These are phyloP conservation scores for Saprolegnia parasitica DNA, from an alignment of 352 stramenopile genomes.

Conservation along the genomic window DNA sequence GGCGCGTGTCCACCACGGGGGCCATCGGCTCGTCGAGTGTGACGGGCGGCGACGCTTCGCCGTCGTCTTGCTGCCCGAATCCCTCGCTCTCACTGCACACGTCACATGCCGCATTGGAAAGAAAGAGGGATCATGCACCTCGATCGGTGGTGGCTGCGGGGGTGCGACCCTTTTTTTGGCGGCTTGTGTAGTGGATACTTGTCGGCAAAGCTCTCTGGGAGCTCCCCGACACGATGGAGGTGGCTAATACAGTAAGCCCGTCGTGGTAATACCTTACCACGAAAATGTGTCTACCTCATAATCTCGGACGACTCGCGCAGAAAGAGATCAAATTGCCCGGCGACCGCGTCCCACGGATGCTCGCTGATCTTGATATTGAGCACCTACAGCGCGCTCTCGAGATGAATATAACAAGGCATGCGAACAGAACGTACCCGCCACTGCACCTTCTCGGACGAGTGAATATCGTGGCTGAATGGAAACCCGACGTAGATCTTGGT, in stretches of 20 bases:
- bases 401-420: not conserved
- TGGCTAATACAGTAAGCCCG: not conserved
- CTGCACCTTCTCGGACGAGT: constrained; percentile 82
- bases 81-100: constrained; percentile 29
- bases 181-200: constrained; percentile 61
- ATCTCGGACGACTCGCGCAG: constrained; percentile 62
- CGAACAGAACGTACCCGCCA: constrained; percentile 49
- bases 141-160: not conserved
- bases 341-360: constrained; percentile 45
- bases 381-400: constrained; percentile 34
- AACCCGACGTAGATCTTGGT: constrained; percentile 79
- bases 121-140: too few relatives aligned
- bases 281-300: constrained; percentile 49
- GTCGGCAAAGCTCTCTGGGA: constrained; percentile 53
- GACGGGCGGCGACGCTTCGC: not conserved
- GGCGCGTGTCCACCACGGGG: not conserved
- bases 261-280: too few relatives aligned
- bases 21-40: not conserved
- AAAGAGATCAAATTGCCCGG: constrained; percentile 62
- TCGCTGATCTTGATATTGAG: constrained; percentile 57
- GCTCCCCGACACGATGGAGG: constrained; percentile 41
- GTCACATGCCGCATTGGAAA: too few relatives aligned
- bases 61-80: constrained; percentile 30
- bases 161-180: constrained; percentile 37
- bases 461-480: constrained; percentile 79